These are phyloP conservation scores for Yamadazyma atmosphaerica DNA, from an alignment of 1,139 yeast genomes.

Conservation along the genomic window DNA sequence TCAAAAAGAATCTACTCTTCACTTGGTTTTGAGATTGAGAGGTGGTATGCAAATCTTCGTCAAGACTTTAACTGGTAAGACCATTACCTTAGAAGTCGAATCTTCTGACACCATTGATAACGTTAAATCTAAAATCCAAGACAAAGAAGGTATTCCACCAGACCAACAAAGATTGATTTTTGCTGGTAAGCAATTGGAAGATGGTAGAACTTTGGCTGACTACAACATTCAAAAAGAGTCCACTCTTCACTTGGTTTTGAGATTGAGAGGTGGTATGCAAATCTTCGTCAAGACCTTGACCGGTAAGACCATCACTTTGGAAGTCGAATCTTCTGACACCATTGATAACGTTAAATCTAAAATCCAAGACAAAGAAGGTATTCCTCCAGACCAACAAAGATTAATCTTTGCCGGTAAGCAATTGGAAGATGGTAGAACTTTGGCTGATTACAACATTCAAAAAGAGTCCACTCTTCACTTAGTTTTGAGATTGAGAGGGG, in stretches of 20 bases:
- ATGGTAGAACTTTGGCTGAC: conserved; percentile 65
- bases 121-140: conserved; percentile 55
- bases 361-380: conserved; percentile 56
- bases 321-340: conserved; percentile 73
- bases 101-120: conserved; percentile 73
- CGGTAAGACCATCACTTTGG: conserved; percentile 78
- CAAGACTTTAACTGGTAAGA: conserved; percentile 92
- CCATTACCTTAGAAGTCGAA: conserved; percentile 69
- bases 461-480: conserved; percentile 75
- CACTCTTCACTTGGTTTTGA: conserved; percentile 90
- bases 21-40: conserved; percentile 93
- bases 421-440: conserved; percentile 76
- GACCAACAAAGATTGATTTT: conserved; percentile 58
- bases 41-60: conserved; percentile 99
- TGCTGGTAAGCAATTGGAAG: conserved; percentile 64
- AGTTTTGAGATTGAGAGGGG: conserved; percentile 97
- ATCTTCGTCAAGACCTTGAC: conserved; percentile 95
- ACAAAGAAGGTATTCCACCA: conserved; percentile 54
- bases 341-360: conserved; percentile 63
- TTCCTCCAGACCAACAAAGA: conserved; percentile 55
- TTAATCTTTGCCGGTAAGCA: conserved; percentile 61
- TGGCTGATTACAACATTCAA: conserved; percentile 31
- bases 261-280: conserved; percentile 99
- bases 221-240: conserved; percentile 41
- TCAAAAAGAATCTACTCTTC: conserved; percentile 62